Evolutionary conservation across 345 rosid genomes (phyloP), one percentile per base, ranked within the genome.

Genomic region (Cardamine resedifolia): DNA sequence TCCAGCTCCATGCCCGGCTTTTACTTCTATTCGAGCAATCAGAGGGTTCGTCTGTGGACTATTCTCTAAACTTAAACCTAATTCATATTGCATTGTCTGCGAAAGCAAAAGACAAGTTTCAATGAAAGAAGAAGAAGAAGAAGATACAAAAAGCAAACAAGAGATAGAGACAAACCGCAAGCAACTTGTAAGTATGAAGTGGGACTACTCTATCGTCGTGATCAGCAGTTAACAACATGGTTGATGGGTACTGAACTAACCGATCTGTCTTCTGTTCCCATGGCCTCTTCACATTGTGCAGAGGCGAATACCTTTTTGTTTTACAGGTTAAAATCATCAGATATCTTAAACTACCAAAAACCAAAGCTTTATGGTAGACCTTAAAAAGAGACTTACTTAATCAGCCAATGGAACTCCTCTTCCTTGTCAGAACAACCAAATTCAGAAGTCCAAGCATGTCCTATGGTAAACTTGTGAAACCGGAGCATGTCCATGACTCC

Each of bases 401-500:
- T 77, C 65, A 91, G 85, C 99, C 99, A 90, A 14, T 84, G 79
- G 44, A 95, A 91, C 77, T 91, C 98, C 57, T 95, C 96, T 84
- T 88, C 87, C 59, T 88, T 84, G 78, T 91, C 96, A 2, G 96
- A 83, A 64, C 91, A 95, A 36, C 99, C 98, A 62, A 66, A 95
- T 68, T 91, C 99, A 64, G 96, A 84, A 51, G 88, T 83, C 99
- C 99, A 91, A 34, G 94, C 97, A 85, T 95, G 98, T 52, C 98
- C 97, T 86, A 91, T 88, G 3, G 98, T 95, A 53, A 95, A 91
- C 81, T 87, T 90, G 83, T 91, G 99, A 67, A 95, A 92, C 45
- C 98, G 83, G 31, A 95, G 86, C 97, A 95, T 95, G 80, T 95
- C 99, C 99, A 91, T 95, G 30, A 95, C 99, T 41, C 99, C 99